Evolutionary conservation across 805 yeast genomes (phyloP).

Genomic region (Zygotorulaspora florentina): DNA sequence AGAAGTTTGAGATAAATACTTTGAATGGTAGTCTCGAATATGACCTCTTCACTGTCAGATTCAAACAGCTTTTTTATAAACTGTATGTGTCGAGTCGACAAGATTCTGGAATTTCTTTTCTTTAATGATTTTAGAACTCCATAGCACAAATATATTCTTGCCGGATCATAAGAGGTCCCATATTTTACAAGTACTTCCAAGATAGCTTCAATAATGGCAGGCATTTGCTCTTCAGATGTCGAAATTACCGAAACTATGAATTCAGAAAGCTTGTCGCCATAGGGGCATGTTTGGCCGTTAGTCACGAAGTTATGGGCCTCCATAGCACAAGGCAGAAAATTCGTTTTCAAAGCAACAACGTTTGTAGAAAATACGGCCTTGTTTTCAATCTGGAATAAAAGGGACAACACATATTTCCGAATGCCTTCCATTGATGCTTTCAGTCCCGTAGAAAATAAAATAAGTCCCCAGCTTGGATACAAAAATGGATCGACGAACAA

Average conservation of each 20-base stretch:
- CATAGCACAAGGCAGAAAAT: constrained; percentile 57
- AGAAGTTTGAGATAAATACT: constrained; percentile 47
- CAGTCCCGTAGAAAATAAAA: constrained; percentile 71
- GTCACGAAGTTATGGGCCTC: constrained; percentile 58
- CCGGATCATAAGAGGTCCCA: constrained; percentile 61
- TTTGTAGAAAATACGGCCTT: constrained; percentile 44
- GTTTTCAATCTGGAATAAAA: constrained; percentile 51
- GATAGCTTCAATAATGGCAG: constrained; percentile 18
- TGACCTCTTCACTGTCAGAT: constrained; percentile 45
- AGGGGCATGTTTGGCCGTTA: constrained; percentile 44
- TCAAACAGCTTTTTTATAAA: constrained; percentile 37
- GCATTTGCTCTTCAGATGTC: constrained; percentile 5
- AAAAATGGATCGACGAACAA: constrained; percentile 52
- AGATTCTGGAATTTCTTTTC: constrained; percentile 14
- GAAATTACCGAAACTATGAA: constrained; percentile 38
- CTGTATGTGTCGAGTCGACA: constrained; percentile 28
- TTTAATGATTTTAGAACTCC: constrained; percentile 57
- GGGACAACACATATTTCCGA: constrained; percentile 53
- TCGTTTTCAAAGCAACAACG: constrained; percentile 36
- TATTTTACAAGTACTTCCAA: constrained; percentile 46
- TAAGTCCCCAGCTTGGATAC: constrained; percentile 67
- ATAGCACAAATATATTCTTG: constrained; percentile 54
- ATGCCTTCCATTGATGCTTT: constrained; percentile 75
- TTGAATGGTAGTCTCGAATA: constrained; percentile 50
- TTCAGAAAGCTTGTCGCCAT: constrained; percentile 48